Conservation (phyloP, 1,284 basidiomycete species). For the Apiotrichum siamense region DNA sequence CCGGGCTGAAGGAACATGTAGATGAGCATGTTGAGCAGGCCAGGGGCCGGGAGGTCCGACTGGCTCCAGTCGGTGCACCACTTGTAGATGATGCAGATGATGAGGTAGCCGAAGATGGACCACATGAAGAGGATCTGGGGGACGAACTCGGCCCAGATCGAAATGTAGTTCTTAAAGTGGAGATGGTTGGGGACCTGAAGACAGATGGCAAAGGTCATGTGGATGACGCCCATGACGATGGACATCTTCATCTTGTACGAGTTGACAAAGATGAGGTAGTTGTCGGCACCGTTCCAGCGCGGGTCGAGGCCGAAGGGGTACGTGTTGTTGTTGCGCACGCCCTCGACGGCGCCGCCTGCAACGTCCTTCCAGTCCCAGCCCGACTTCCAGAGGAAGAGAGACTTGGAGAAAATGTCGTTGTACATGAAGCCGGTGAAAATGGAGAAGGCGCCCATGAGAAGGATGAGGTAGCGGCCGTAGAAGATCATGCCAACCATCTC, state of each 20-base stretch:
- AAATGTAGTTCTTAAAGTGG: constrained; percentile 77
- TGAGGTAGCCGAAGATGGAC: constrained; percentile 95
- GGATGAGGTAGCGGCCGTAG: constrained; percentile 95
- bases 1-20: constrained; percentile 89
- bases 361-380: constrained; percentile 74
- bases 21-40: constrained; percentile 91
- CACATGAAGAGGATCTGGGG: constrained; percentile 97
- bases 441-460: constrained; percentile 94
- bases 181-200: constrained; percentile 93
- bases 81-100: constrained; percentile 93
- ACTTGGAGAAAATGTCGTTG: constrained; percentile 98
- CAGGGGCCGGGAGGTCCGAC: constrained; percentile 68
- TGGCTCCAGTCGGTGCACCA: constrained; percentile 89
- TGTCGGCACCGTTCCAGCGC: constrained; percentile 90
- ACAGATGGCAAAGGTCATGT: constrained; percentile 97
- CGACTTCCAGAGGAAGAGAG: constrained; percentile 79
- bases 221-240: constrained; percentile 91
- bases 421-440: constrained; percentile 96
- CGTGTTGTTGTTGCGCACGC: constrained; percentile 58
- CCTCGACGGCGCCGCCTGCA: constrained; percentile 53
- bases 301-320: constrained; percentile 96
- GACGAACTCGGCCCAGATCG: constrained; percentile 90
- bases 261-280: constrained; percentile 89
- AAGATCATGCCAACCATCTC: constrained; percentile 87
- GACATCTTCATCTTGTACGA: constrained; percentile 99